A percentile compares a stretch with the other conserved stretches of the same genome.
These are phyloP conservation scores for Gossypium sturtianum DNA, from an alignment of 345 rosid genomes.

Conservation along the genomic window DNA sequence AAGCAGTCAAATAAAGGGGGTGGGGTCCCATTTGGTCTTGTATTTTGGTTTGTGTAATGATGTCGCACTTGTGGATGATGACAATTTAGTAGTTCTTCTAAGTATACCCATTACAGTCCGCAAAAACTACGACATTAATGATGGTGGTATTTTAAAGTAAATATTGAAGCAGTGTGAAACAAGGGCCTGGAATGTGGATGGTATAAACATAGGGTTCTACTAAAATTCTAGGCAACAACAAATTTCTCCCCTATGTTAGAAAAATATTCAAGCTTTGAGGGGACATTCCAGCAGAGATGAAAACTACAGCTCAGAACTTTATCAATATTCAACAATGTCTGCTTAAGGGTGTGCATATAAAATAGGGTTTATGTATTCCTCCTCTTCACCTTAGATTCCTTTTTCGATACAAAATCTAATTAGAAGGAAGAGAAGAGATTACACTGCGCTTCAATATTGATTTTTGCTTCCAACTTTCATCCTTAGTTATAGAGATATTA, in stretches of 20 bases:
- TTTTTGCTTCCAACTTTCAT: too few species aligned
- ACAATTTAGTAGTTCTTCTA: neutral
- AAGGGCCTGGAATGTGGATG: neutral
- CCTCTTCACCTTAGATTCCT: too few species aligned
- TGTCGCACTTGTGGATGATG: conserved; percentile 5
- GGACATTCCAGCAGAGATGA: conserved; percentile 4
- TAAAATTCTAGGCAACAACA: neutral
- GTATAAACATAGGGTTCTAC: neutral
- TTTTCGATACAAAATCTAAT: too few species aligned
- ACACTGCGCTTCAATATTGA: too few species aligned
- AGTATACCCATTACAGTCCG: neutral
- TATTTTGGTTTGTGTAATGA: conserved; percentile 1
- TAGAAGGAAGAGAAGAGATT: too few species aligned
- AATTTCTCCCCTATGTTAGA: neutral
- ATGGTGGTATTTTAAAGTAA: neutral
- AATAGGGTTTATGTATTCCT: too few species aligned
- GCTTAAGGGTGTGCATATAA: too few species aligned
- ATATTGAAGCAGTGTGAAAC: neutral
- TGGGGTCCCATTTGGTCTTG: neutral
- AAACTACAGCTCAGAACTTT: neutral
- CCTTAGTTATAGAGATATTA: too few species aligned
- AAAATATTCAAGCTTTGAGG: neutral
- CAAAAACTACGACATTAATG: neutral
- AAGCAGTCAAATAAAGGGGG: conserved; percentile 2
- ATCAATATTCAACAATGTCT: neutral